Percentiles rank a stretch among this genome's conserved stretches.
phyloP scores from a whole-genome alignment of 768 basidiomycete genomes.

The Mycena floridula region DNA sequence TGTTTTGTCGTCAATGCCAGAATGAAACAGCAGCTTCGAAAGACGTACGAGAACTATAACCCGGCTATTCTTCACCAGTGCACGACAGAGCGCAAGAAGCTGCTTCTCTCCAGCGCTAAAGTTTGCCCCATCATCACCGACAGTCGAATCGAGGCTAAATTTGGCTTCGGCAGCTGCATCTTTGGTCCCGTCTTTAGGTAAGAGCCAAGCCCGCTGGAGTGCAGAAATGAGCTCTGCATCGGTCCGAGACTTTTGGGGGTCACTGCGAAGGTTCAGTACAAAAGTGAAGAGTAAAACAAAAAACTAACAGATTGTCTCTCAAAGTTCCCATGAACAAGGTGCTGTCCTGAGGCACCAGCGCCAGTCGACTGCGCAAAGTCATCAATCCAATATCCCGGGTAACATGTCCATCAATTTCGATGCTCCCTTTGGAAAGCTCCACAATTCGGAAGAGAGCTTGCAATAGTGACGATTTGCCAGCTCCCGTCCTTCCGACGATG shows the following conservation, averaged over 20 bases:
- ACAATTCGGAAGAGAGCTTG: conserved; percentile 55
- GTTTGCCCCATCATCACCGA: conserved; percentile 62
- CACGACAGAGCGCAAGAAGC: conserved; percentile 54
- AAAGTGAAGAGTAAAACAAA: background rate
- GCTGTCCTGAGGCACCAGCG: conserved; percentile 64
- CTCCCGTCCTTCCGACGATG: conserved; percentile 31
- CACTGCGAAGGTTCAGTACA: conserved; percentile 24
- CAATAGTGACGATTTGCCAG: conserved; percentile 51
- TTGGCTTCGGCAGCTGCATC: conserved; percentile 53
- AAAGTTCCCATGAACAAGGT: conserved; percentile 41
- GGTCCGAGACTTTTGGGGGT: conserved; percentile 44
- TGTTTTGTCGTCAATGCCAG: conserved; percentile 12
- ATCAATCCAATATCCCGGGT: conserved; percentile 47
- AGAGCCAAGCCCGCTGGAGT: conserved; percentile 54
- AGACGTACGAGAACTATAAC: conserved; percentile 50
- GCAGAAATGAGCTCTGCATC: conserved; percentile 60
- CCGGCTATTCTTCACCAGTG: conserved; percentile 53
- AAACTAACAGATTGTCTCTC: conserved; percentile 33
- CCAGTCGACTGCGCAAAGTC: conserved; percentile 44
- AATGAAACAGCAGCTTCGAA: background rate
- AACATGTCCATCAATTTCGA: conserved; percentile 47
- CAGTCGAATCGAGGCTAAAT: conserved; percentile 55
- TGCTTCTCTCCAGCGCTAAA: conserved; percentile 65
- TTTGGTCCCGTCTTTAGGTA: conserved; percentile 40
- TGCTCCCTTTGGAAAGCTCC: conserved; percentile 50